These are phyloP conservation scores for Zymoseptoria pseudotritici DNA, from an alignment of 2,329 filamentous ascomycete genomes.

Conservation along the genomic window DNA sequence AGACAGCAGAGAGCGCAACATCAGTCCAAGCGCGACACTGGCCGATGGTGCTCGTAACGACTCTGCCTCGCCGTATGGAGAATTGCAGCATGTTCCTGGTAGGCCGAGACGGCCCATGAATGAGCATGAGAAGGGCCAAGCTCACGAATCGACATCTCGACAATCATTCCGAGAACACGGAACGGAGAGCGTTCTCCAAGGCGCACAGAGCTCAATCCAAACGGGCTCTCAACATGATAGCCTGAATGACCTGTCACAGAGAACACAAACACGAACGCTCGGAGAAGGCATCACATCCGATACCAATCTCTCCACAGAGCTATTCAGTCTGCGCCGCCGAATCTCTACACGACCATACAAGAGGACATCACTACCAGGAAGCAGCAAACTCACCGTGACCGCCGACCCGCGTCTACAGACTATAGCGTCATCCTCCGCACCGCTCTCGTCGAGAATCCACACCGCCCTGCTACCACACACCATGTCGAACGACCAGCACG, in stretches of 20 bases:
- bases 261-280: slow-evolving; percentile 6
- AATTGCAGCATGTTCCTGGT: neutral
- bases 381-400: neutral
- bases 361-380: neutral
- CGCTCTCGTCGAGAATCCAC: neutral
- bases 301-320: slow-evolving; percentile 9
- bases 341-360: slow-evolving; percentile 1
- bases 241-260: neutral
- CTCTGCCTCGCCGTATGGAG: neutral
- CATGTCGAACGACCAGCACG: neutral
- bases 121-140: neutral
- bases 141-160: neutral
- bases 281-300: slow-evolving; percentile 15
- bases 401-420: neutral
- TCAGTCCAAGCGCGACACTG: neutral
- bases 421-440: neutral
- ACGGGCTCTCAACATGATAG: neutral
- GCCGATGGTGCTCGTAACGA: neutral
- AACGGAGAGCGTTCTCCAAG: neutral
- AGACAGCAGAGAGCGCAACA: neutral
- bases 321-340: slow-evolving; percentile 15
- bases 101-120: neutral
- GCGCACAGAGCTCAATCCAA: neutral
- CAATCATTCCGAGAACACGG: neutral
- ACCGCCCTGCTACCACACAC: neutral